Conservation (phyloP, 306 rosid genomes). For the Quercus alba region DNA sequence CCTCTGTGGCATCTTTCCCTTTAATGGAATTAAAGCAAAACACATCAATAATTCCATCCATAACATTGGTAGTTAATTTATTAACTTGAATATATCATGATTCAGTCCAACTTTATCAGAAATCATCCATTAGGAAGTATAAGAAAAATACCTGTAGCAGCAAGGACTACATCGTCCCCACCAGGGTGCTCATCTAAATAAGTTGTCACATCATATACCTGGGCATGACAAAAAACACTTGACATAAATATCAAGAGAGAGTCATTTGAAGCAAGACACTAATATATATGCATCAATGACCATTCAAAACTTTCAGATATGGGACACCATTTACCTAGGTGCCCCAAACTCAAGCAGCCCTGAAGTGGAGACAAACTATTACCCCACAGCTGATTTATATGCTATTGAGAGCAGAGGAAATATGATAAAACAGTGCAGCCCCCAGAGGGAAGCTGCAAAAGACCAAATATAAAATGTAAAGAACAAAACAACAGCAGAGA, state of each 20-base stretch:
- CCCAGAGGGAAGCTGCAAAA: not conserved
- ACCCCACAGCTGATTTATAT: not conserved
- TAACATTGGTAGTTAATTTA: conserved; percentile 10
- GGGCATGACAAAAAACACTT: not conserved
- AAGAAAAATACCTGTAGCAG: conserved; percentile 55
- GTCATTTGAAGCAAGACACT: not conserved
- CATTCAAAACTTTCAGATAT: not conserved
- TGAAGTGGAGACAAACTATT: not conserved
- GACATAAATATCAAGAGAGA: not conserved
- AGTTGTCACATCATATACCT: conserved; percentile 79
- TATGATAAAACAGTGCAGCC: not conserved
- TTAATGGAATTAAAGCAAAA: conserved; percentile 14
- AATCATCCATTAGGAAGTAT: not conserved
- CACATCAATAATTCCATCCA: conserved; percentile 13
- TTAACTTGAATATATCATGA: not conserved
- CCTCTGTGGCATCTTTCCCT: conserved; percentile 89
- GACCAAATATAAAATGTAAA: not conserved
- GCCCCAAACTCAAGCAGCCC: not conserved
- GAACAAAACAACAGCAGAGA: not conserved
- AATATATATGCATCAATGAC: not conserved
- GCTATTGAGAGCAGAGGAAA: not conserved
- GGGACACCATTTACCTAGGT: not conserved
- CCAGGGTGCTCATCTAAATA: conserved; percentile 96
- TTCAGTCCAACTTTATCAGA: not conserved
- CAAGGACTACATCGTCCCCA: conserved; percentile 78